These are phyloP conservation scores for Vaccinium macrocarpon DNA, from an alignment of 148 eudicot species.

Conservation along the genomic window DNA sequence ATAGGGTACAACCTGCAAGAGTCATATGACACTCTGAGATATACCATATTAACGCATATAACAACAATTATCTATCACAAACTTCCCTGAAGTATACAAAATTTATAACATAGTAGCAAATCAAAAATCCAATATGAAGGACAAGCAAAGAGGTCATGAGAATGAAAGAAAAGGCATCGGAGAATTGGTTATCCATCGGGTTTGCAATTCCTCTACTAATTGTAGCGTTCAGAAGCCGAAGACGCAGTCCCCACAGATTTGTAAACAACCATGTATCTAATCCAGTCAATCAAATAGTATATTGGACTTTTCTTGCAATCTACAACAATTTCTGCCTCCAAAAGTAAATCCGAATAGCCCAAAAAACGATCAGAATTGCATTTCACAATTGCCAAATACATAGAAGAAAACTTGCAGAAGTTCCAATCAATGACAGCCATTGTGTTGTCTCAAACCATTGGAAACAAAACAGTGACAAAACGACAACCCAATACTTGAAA, in stretches of 20 bases:
- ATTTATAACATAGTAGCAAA: neutral
- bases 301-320: neutral
- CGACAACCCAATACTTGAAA: neutral
- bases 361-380: neutral
- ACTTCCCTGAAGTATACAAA: neutral
- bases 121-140: neutral
- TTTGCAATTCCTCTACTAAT: neutral
- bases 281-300: neutral
- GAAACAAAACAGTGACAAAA: neutral
- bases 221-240: neutral
- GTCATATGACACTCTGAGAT: neutral
- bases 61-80: neutral
- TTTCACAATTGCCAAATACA: neutral
- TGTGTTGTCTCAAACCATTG: neutral
- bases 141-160: neutral
- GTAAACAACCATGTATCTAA: neutral
- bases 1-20: slow-evolving; percentile 84
- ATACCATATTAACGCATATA: neutral
- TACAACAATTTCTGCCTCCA: neutral
- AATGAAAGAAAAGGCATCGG: neutral
- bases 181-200: neutral
- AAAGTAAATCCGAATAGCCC: neutral
- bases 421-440: neutral
- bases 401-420: neutral
- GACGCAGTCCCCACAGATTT: neutral